phyloP scores from a whole-genome alignment of 768 basidiomycete genomes.

The Termitomyces bulborhizus region DNA sequence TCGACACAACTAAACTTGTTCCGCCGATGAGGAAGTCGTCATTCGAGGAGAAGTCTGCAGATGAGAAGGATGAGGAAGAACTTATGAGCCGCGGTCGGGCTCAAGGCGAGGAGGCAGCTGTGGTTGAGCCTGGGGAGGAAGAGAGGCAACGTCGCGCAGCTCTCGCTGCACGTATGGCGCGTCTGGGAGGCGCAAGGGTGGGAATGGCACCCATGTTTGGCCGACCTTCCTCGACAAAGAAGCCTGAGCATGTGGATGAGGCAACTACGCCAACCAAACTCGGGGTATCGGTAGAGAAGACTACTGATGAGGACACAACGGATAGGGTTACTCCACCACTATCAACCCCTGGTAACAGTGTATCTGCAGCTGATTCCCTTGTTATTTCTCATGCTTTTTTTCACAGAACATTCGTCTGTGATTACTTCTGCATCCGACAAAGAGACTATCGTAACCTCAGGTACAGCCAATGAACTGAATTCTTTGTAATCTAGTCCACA shows the following conservation, averaged over 20 bases:
- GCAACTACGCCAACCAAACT: constrained; percentile 8
- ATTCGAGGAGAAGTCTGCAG: constrained; percentile 13
- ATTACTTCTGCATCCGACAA: constrained; percentile 7
- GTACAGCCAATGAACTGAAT: constrained; percentile 2
- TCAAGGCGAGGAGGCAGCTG: constrained; percentile 25
- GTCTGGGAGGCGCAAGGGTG: constrained; percentile 77
- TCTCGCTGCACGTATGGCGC: constrained; percentile 90
- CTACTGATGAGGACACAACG: constrained; percentile 8
- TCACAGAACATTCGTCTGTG: constrained; percentile 4
- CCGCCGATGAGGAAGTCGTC: constrained; percentile 19
- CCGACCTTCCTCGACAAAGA: constrained; percentile 33
- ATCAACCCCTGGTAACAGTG: constrained; percentile 7
- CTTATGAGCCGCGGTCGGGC: background rate
- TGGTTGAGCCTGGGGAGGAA: constrained; percentile 56
- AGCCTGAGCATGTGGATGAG: constrained; percentile 23
- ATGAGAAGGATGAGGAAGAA: background rate
- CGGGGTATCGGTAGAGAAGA: background rate
- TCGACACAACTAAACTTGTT: constrained; percentile 25
- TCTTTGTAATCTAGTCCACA: background rate
- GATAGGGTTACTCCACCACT: background rate
- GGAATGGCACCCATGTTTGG: constrained; percentile 77
- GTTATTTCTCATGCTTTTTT: background rate
- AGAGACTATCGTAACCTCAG: background rate
- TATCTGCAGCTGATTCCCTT: background rate
- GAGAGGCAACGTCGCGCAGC: constrained; percentile 78